phyloP scores from a whole-genome alignment of 805 yeast genomes.

The Cyberlindnera lachancei region DNA sequence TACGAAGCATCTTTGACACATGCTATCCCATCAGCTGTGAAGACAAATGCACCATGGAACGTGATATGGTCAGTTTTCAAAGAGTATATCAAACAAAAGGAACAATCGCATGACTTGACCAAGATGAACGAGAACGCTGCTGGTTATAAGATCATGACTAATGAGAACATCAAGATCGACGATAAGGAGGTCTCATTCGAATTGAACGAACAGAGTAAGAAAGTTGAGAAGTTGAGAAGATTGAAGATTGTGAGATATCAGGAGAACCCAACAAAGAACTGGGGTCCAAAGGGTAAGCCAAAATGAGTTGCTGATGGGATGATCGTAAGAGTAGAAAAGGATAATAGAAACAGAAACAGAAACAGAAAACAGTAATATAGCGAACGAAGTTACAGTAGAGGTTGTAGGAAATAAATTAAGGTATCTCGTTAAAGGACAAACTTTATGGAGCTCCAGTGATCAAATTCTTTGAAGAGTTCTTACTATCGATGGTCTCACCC shows the following conservation, averaged over 20 bases:
- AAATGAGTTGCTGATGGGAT: too few relatives aligned
- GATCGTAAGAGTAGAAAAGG: too few relatives aligned
- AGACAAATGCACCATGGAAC: constrained; percentile 86
- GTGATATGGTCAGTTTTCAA: constrained; percentile 66
- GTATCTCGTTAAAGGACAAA: too few relatives aligned
- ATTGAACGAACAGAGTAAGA: constrained; percentile 48
- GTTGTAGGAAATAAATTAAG: too few relatives aligned
- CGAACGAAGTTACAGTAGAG: too few relatives aligned
- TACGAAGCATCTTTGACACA: constrained; percentile 81
- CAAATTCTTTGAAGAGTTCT: constrained; percentile 19
- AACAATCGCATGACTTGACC: constrained; percentile 29
- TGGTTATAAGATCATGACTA: constrained; percentile 51
- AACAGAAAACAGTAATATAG: too few relatives aligned
- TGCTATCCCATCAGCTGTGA: constrained; percentile 76
- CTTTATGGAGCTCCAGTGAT: constrained; percentile 24
- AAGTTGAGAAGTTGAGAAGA: constrained; percentile 54
- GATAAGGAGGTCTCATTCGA: constrained; percentile 46
- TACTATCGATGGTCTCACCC: constrained; percentile 28
- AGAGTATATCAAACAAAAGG: constrained; percentile 45
- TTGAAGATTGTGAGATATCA: constrained; percentile 83
- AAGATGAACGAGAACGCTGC: constrained; percentile 37
- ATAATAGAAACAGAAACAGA: too few relatives aligned
- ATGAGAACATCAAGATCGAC: constrained; percentile 29
- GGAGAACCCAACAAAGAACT: constrained; percentile 84
- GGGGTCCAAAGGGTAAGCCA: constrained; percentile 96